A percentile compares a stretch with the other conserved stretches of the same genome.
phyloP scores from a whole-genome alignment of 257 asterid genomes.

The Paraleonurus japonicus region DNA sequence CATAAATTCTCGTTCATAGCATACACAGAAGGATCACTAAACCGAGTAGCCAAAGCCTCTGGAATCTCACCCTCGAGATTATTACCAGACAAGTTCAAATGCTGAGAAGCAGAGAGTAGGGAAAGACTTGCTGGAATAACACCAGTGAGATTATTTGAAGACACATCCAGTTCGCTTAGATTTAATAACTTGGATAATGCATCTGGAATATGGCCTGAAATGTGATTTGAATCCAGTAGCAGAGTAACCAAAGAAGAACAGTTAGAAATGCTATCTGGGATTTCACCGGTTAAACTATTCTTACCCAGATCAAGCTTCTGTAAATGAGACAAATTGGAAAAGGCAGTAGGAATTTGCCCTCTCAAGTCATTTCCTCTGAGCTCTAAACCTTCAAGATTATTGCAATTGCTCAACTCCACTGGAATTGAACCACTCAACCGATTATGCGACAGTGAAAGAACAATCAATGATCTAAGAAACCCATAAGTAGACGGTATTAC shows the following conservation, averaged over 20 bases:
- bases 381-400: conserved; percentile 54
- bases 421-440: conserved; percentile 53
- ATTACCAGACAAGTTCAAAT: conserved; percentile 58
- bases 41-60: conserved; percentile 51
- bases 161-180: conserved; percentile 48
- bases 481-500: conserved; percentile 66
- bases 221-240: conserved; percentile 56
- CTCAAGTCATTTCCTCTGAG: conserved; percentile 43
- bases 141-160: conserved; percentile 58
- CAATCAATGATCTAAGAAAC: conserved; percentile 55
- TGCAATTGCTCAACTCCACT: conserved; percentile 57
- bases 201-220: conserved; percentile 60
- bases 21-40: conserved; percentile 59
- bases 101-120: conserved; percentile 38
- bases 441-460: conserved; percentile 54
- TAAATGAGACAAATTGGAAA: conserved; percentile 48
- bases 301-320: conserved; percentile 69
- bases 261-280: conserved; percentile 57
- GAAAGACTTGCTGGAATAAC: conserved; percentile 57
- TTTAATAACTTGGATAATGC: conserved; percentile 43
- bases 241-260: conserved; percentile 50
- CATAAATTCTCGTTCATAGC: conserved; percentile 55
- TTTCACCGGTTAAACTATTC: conserved; percentile 52
- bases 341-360: conserved; percentile 51
- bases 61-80: conserved; percentile 80